These are phyloP conservation scores for Malus fusca DNA, from an alignment of 306 rosid genomes.

Conservation along the genomic window DNA sequence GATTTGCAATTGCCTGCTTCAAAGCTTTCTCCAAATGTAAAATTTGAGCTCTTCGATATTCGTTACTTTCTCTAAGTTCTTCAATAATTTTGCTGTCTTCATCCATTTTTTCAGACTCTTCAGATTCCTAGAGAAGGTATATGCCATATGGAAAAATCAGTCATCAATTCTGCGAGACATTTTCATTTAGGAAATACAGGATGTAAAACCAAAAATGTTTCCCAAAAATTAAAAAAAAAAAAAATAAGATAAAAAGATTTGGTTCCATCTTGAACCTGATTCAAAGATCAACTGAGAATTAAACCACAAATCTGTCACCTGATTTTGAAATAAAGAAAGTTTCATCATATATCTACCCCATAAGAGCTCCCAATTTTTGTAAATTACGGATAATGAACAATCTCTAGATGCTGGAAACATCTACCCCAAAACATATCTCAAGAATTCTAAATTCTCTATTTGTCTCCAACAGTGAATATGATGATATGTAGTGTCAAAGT, in stretches of 20 bases:
- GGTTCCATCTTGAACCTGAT: not conserved
- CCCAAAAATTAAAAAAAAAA: no score
- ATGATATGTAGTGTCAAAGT: not conserved
- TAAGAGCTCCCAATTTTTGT: not conserved
- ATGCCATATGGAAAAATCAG: slow-evolving; percentile 10
- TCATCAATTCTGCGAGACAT: not conserved
- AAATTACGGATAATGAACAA: not conserved
- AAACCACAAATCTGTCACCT: not conserved
- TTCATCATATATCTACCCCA: not conserved
- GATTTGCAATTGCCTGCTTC: slow-evolving; percentile 62
- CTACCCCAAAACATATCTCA: not conserved
- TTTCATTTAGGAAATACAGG: not conserved
- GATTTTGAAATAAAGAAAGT: not conserved
- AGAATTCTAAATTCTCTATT: not conserved
- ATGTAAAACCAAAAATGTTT: not conserved
- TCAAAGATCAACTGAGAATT: not conserved
- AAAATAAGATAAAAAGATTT: no score
- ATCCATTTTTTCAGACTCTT: slow-evolving; percentile 95
- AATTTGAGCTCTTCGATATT: slow-evolving; percentile 50
- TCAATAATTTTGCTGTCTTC: slow-evolving; percentile 88
- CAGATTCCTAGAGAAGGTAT: slow-evolving; percentile 57
- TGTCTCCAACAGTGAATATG: not conserved
- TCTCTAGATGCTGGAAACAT: not conserved
- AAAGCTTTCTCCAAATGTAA: slow-evolving; percentile 65
- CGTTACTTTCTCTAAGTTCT: slow-evolving; percentile 62